phyloP scores from a whole-genome alignment of 2,329 filamentous ascomycete genomes.

The Aspergillus neoniger region DNA sequence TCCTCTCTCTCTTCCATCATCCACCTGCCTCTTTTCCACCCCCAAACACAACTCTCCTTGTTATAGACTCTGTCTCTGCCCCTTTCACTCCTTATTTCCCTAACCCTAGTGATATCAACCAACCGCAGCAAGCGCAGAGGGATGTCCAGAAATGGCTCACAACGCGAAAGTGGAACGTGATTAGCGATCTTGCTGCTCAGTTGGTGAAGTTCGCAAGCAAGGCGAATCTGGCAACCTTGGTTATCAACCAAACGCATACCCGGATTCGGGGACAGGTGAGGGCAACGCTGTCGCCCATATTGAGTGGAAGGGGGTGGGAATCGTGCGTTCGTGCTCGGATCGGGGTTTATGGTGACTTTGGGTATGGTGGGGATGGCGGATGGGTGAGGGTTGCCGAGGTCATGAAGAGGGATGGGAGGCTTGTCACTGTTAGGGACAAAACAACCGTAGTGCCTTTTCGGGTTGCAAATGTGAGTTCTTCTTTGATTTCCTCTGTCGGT shows the following conservation, averaged over 20 bases:
- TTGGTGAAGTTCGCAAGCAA: constrained; percentile 73
- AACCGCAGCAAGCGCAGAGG: constrained; percentile 36
- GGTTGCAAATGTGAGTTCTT: constrained; percentile 38
- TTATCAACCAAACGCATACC: constrained; percentile 81
- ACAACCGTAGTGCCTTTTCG: constrained; percentile 42
- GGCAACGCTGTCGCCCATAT: constrained; percentile 71
- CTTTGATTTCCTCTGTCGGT: neutral
- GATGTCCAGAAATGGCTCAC: constrained; percentile 43
- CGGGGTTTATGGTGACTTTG: constrained; percentile 78
- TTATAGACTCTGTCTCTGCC: constrained; percentile 77
- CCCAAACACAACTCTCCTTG: constrained; percentile 63
- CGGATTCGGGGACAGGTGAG: constrained; percentile 67
- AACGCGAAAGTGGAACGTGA: constrained; percentile 57
- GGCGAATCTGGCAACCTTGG: constrained; percentile 70
- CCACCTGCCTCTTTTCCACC: constrained; percentile 67
- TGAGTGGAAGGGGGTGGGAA: constrained; percentile 80
- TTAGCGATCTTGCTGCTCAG: constrained; percentile 63
- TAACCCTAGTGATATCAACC: constrained; percentile 49
- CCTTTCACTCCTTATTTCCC: constrained; percentile 77
- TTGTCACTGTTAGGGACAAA: constrained; percentile 5
- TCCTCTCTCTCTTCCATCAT: constrained; percentile 71
- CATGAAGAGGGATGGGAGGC: constrained; percentile 54
- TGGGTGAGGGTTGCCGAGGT: constrained; percentile 63
- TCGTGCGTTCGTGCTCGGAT: constrained; percentile 71
- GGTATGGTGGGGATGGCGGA: constrained; percentile 44